A percentile compares a stretch with the other conserved stretches of the same genome.
Conservation (phyloP, 2,329 filamentous ascomycete genomes). For the Metarhizium rileyi region DNA sequence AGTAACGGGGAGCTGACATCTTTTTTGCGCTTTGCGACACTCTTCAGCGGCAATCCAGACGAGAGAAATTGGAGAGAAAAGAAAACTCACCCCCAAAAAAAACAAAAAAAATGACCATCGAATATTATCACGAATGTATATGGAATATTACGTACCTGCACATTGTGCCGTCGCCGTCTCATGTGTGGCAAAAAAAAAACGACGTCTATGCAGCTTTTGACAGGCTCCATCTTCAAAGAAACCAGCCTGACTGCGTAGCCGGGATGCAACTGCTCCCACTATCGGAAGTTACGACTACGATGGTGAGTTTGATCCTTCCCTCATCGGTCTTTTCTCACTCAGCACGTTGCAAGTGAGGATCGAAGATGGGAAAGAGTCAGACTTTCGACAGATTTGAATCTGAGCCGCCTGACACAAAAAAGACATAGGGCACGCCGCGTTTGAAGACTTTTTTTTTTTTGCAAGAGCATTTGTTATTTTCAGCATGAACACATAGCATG, state of each 20-base stretch:
- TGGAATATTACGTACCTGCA: slow-evolving; percentile 27
- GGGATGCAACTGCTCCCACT: background rate
- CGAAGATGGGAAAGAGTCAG: background rate
- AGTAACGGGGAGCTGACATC: background rate
- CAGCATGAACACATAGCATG: slow-evolving; percentile 16
- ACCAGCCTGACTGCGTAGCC: background rate
- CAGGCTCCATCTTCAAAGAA: background rate
- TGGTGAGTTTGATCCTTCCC: background rate
- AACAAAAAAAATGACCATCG: background rate
- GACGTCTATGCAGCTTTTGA: slow-evolving; percentile 7
- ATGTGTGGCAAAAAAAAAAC: background rate
- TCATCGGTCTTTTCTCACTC: background rate
- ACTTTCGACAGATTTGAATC: background rate
- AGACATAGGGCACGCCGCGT: background rate
- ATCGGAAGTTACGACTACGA: background rate
- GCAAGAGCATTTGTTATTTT: slow-evolving; percentile 27
- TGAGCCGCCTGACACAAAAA: background rate
- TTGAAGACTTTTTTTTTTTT: slow-evolving; percentile 13
- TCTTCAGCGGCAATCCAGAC: background rate
- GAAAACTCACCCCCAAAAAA: background rate
- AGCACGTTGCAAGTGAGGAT: background rate
- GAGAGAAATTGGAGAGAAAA: background rate
- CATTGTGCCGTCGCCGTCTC: slow-evolving; percentile 12
- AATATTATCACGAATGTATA: slow-evolving; percentile 24
- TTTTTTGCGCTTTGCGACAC: background rate